Evolutionary conservation across 192 early-diverging fungal genomes (phyloP), one percentile per base, ranked within the genome.

Genomic region (Blastocladiella britannica): DNA sequence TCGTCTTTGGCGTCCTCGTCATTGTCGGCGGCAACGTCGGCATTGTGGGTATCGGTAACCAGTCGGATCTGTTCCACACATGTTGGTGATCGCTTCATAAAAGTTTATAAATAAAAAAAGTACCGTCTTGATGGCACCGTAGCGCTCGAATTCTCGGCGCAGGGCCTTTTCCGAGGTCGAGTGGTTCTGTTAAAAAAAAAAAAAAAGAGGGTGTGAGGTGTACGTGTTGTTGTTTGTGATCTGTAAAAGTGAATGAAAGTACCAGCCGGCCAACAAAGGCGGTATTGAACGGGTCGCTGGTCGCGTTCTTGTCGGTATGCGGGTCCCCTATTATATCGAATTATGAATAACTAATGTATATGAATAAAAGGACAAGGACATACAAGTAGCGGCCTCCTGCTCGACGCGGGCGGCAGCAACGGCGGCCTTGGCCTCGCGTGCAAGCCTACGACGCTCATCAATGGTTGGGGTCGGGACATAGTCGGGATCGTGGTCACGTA

Each of bases 201-300:
- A 3, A 29, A n/a, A 22, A 25, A 12, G 43, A 54, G 29, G 15
- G 26, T n/a, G 26, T 18, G n/a, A 20, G 1, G 20, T n/a, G 5
- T 55, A 37, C 29, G 4, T 20, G 29, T 22, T 27, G 26, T 3
- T 26, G 30, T 52, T 52, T n/a, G 23, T 8, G 53, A 26, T 20
- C 12, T 24, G 55, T 57, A 51, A 15, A 8, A n/a, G 3, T 53
- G n/a, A 37, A 29, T 4, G 25, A 9, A 56, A 55, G 8, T 66
- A 84, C 82, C 63, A 97, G 69, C 24, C 89, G 79, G 23, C 78
- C 81, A 0, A 97, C 84, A 57, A 94, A 86, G 4, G 94, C 66
- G 12, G 91, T 93, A 58, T 90, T 89, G 78, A 87, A 96, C 0
- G 93, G 88, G 67, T 96, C 88, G 4, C 82, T 80, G 0, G 74